phyloP scores from a whole-genome alignment of 805 yeast genomes.

The Yamadazyma insecticola region DNA sequence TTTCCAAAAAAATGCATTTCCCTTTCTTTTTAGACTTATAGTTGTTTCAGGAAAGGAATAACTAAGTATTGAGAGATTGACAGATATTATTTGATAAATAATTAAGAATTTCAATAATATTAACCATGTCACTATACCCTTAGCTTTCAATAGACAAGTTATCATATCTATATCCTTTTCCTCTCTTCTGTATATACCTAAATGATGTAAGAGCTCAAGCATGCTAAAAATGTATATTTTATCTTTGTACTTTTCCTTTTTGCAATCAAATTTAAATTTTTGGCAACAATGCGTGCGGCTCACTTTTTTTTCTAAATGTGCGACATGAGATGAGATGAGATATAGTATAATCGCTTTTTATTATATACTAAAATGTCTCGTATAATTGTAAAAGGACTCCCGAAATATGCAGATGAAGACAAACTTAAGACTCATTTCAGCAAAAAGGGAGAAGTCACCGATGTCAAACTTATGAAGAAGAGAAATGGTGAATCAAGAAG shows the following conservation, averaged over 20 bases:
- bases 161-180: too few species aligned
- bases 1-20: slow-evolving; percentile 24
- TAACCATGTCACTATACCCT: too few species aligned
- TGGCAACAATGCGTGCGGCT: too few species aligned
- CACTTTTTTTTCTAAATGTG: neutral
- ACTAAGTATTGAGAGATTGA: slow-evolving; percentile 10
- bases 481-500: slow-evolving; percentile 83
- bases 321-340: too few species aligned
- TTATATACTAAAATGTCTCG: slow-evolving; percentile 57
- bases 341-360: slow-evolving; percentile 3
- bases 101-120: slow-evolving; percentile 12
- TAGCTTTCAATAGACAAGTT: too few species aligned
- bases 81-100: slow-evolving; percentile 17
- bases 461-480: slow-evolving; percentile 78
- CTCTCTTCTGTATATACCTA: too few species aligned
- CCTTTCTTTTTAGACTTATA: slow-evolving; percentile 13
- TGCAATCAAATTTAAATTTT: too few species aligned
- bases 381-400: slow-evolving; percentile 86
- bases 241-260: too few species aligned
- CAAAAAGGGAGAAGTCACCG: slow-evolving; percentile 67
- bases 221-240: too few species aligned
- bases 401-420: slow-evolving; percentile 71
- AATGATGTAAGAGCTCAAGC: slow-evolving; percentile 28
- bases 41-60: slow-evolving; percentile 17
- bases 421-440: slow-evolving; percentile 63